A percentile compares a stretch with the other conserved stretches of the same genome.
Conservation (phyloP, 2,329 filamentous ascomycete genomes). For the Thyridium curvatum region DNA sequence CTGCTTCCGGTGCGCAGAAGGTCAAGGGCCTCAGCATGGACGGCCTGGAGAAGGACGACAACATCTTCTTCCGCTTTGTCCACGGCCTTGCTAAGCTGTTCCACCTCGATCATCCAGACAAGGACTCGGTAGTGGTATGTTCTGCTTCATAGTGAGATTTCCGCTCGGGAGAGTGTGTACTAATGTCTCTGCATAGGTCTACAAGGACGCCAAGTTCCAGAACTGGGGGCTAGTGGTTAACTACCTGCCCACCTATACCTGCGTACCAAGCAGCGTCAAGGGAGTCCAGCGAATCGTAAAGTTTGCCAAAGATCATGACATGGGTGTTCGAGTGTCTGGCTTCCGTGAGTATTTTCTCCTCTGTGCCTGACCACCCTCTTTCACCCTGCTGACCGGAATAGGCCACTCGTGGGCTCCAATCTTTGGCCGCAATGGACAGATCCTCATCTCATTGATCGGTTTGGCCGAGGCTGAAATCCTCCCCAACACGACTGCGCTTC, state of each 20-base stretch:
- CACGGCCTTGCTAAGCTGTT: constrained; percentile 1
- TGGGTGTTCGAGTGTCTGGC: constrained; percentile 32
- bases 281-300: constrained; percentile 33
- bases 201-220: constrained; percentile 23
- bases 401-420: constrained; percentile 33
- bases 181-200: constrained; percentile 14
- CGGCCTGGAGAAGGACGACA: constrained; percentile 1
- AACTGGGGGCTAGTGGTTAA: constrained; percentile 34
- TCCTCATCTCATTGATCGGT: constrained; percentile 35
- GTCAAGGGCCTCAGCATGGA: constrained; percentile 1
- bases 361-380: neutral
- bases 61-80: constrained; percentile 1
- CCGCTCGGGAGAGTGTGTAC: neutral
- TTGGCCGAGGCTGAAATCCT: constrained; percentile 26
- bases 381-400: neutral
- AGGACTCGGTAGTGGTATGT: constrained; percentile 1
- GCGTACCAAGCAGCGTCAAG: constrained; percentile 30
- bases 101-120: neutral
- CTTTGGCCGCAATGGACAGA: constrained; percentile 30
- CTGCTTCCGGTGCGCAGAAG: neutral
- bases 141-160: neutral
- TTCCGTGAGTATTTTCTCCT: constrained; percentile 20
- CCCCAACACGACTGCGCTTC: constrained; percentile 26
- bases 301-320: constrained; percentile 23
- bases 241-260: constrained; percentile 31